Conservation (phyloP, 345 rosid genomes). For the Eucalyptus cladocalyx region DNA sequence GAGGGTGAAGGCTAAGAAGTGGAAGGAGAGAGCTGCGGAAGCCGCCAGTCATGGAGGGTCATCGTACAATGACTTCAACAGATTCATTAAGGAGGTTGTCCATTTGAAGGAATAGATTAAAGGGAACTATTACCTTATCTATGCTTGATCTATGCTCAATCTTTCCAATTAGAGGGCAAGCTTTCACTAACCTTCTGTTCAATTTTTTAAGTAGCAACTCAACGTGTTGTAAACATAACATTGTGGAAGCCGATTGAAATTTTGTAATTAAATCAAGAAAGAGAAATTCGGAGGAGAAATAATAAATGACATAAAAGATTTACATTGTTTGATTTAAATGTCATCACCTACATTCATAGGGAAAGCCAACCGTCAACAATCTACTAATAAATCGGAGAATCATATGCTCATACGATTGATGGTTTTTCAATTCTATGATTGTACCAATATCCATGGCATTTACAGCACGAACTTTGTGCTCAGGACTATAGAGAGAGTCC, state of each 20-base stretch:
- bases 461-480: background rate
- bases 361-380: no score
- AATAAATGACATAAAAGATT: no score
- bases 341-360: no score
- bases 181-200: background rate
- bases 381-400: no score
- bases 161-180: background rate
- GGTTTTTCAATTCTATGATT: background rate
- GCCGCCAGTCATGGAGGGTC: conserved; percentile 5
- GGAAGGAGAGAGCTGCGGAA: conserved; percentile 12
- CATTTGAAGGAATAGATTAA: background rate
- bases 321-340: accelerated
- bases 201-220: background rate
- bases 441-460: background rate
- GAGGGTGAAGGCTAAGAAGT: conserved; percentile 6
- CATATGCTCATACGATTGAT: no score
- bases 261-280: no score
- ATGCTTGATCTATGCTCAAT: background rate
- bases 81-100: conserved; percentile 1
- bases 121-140: background rate
- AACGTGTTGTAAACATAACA: background rate
- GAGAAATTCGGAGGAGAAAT: background rate
- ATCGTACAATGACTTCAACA: background rate
- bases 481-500: background rate
- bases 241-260: background rate